These are phyloP conservation scores for Silene coronaria DNA, from an alignment of 179 eudicot species.

Conservation along the genomic window DNA sequence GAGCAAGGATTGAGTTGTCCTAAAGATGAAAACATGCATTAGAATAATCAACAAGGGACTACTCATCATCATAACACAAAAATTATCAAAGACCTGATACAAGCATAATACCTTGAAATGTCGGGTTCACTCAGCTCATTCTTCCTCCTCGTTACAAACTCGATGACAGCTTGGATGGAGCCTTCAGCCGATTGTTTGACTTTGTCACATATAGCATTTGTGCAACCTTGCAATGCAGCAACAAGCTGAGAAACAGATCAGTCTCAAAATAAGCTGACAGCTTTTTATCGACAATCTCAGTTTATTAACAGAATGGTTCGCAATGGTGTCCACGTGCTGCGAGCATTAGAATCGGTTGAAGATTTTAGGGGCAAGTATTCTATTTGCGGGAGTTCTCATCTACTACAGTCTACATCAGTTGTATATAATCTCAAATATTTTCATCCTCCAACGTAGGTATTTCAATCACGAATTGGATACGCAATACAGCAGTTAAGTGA, in stretches of 20 bases:
- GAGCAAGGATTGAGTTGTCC: constrained; percentile 94
- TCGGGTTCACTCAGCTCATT: constrained; percentile 80
- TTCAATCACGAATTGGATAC: too few relatives aligned
- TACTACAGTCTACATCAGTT: background rate
- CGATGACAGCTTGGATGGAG: constrained; percentile 81
- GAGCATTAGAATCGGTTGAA: background rate
- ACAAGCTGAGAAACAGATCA: constrained; percentile 56
- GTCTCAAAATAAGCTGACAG: background rate
- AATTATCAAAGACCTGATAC: background rate
- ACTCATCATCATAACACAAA: background rate
- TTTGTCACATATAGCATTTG: constrained; percentile 83
- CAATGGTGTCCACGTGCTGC: background rate
- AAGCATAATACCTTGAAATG: constrained; percentile 61
- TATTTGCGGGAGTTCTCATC: background rate
- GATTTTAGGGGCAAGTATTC: background rate
- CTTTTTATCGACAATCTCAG: too few relatives aligned
- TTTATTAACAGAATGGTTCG: background rate
- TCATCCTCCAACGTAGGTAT: background rate
- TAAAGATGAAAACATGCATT: constrained; percentile 31
- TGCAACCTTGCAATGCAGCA: constrained; percentile 68
- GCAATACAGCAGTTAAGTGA: too few relatives aligned
- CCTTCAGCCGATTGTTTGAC: constrained; percentile 95
- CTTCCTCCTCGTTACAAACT: constrained; percentile 74
- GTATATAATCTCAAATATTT: too few relatives aligned
- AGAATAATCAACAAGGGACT: constrained; percentile 7